These are phyloP conservation scores for Malus asiatica DNA, from an alignment of 306 rosid species.

Conservation along the genomic window DNA sequence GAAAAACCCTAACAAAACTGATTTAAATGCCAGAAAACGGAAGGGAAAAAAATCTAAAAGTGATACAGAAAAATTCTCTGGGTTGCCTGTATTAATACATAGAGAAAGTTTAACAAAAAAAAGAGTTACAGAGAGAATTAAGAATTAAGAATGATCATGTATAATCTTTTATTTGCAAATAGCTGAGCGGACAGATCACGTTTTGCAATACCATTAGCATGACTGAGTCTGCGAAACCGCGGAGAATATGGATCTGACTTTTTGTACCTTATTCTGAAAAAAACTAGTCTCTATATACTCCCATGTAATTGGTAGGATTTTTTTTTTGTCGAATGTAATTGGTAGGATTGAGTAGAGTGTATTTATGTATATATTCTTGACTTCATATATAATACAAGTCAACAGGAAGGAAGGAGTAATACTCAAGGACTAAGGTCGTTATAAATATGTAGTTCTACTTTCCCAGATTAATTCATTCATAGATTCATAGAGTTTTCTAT, in stretches of 20 bases:
- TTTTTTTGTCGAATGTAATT: neutral
- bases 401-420: neutral
- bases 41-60: neutral
- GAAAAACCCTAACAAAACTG: neutral
- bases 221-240: neutral
- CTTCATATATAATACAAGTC: neutral
- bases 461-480: neutral
- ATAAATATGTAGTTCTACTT: neutral
- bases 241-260: neutral
- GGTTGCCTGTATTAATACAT: neutral
- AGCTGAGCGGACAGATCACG: neutral
- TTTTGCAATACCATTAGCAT: neutral
- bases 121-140: no score
- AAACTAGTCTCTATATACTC: neutral
- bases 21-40: neutral
- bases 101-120: neutral
- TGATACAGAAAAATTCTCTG: neutral
- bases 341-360: neutral
- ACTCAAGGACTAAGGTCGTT: neutral
- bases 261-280: neutral
- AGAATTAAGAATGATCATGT: neutral
- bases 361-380: neutral
- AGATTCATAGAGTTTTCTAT: neutral
- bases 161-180: neutral
- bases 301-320: neutral